A percentile compares a stretch with the other conserved stretches of the same genome.
These are phyloP conservation scores for Hypoxylon lienhwacheense DNA, from an alignment of 495 filamentous ascomycete genomes.

Conservation along the genomic window DNA sequence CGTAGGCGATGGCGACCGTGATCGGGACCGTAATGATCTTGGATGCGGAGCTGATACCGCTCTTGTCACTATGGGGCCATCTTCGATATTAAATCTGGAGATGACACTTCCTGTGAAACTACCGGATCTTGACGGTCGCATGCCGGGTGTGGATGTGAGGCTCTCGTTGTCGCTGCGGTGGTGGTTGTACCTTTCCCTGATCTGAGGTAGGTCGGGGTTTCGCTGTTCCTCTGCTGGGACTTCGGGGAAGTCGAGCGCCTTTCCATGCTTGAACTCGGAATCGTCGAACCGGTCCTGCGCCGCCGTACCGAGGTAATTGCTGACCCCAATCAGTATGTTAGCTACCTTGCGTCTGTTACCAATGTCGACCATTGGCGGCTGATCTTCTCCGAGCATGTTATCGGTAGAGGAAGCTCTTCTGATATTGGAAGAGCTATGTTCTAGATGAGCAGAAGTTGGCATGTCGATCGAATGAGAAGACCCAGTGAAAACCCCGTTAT, in stretches of 20 bases:
- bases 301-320: constrained; percentile 46
- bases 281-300: constrained; percentile 48
- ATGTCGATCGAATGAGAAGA: background rate
- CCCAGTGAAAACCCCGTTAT: background rate
- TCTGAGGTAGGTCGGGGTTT: constrained; percentile 42
- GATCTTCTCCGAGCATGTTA: background rate
- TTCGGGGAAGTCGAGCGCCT: constrained; percentile 52
- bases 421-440: constrained; percentile 3
- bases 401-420: constrained; percentile 4
- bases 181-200: constrained; percentile 46
- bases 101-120: constrained; percentile 35
- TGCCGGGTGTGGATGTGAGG: constrained; percentile 15
- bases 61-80: constrained; percentile 12
- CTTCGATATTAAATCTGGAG: constrained; percentile 23
- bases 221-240: constrained; percentile 53
- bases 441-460: constrained; percentile 2
- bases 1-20: constrained; percentile 14
- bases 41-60: constrained; percentile 18
- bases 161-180: constrained; percentile 25
- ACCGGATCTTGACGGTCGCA: constrained; percentile 25
- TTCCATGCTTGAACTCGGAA: constrained; percentile 48
- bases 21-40: constrained; percentile 6
- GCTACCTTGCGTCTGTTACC: constrained; percentile 48
- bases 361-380: constrained; percentile 14
- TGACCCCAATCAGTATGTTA: constrained; percentile 38